Percentiles rank a stretch among this genome's conserved stretches.
phyloP scores from a whole-genome alignment of 2,329 filamentous ascomycete species.

The Fonsecaea multimorphosa region DNA sequence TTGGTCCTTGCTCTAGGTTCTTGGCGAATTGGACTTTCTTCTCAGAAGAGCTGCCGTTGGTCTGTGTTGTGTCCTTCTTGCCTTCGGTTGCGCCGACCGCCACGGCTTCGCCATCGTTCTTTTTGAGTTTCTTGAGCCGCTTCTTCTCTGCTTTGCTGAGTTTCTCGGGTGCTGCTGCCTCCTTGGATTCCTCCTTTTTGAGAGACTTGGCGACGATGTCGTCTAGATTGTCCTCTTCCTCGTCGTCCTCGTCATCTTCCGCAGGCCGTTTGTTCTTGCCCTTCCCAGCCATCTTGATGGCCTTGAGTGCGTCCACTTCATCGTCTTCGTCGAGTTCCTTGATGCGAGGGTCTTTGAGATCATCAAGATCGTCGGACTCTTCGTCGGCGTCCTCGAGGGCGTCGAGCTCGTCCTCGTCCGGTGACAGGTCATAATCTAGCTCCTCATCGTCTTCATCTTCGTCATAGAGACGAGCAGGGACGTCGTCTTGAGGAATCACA shows the following conservation, averaged over 20 bases:
- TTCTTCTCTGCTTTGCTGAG: constrained; percentile 96
- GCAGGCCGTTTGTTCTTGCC: constrained; percentile 95
- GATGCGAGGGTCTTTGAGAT: constrained; percentile 78
- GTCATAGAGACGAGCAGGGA: constrained; percentile 44
- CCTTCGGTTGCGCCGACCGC: constrained; percentile 57
- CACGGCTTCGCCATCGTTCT: constrained; percentile 90
- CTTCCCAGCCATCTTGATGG: constrained; percentile 50
- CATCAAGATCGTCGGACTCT: constrained; percentile 78
- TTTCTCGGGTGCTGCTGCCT: constrained; percentile 63
- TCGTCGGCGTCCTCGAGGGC: constrained; percentile 59
- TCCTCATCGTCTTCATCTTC: constrained; percentile 67
- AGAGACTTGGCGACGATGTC: constrained; percentile 79
- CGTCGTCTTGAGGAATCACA: constrained; percentile 71
- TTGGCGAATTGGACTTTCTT: constrained; percentile 96
- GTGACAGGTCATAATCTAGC: constrained; percentile 78
- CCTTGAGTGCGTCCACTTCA: constrained; percentile 60
- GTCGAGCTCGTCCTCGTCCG: constrained; percentile 77
- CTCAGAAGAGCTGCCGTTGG: constrained; percentile 66
- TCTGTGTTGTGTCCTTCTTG: constrained; percentile 63
- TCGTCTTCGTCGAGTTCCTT: constrained; percentile 85
- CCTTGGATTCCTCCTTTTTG: constrained; percentile 54
- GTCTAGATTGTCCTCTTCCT: constrained; percentile 67
- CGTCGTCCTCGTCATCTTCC: constrained; percentile 66
- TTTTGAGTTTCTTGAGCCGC: constrained; percentile 98
- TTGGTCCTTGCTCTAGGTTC: constrained; percentile 96